Base-by-base conservation (phyloP, 2,329 filamentous ascomycete genomes). In the Teratosphaeria epicoccoides region DNA sequence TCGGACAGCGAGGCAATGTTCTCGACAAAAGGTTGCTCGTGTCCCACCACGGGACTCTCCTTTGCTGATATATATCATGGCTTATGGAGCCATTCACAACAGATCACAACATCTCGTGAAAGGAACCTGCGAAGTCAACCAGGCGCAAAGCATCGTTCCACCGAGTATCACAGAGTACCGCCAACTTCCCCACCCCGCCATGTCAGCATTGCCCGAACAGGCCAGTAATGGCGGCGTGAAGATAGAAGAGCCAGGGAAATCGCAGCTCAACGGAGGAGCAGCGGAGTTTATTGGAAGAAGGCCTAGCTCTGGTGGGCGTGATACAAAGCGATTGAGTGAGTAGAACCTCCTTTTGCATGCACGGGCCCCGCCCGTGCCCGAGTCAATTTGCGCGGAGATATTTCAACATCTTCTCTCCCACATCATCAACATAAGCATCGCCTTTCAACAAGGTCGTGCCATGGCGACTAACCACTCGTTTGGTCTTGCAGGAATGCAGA, bases 401-500 rank as follows among this genome's bases (percentile, higher is more conserved):
- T n/a, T n/a, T 14, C 44, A 46, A 24, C 22, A 24, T 10, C 44
- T 46, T 10, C 44, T n/a, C 44, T 14, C n/a, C 20, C 5, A 28
- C 44, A 46, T 28, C 44, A 46, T 28, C 44, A 24, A 24, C 7
- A 14, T 6, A 24, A 43, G 51, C 55, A 59, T 59, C 55, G 55
- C 62, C 63, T 67, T 67, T 66, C 64, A 67, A 67, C 64, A 67
- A 66, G 62, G 61, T 58, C 59, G 56, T 61, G 60, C 61, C 57
- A 66, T 65, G 63, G 62, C 63, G 65, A 57, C 65, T 55, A 54
- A 43, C 26, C 51, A 45, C 48, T 51, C 56, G 46, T 46, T 44
- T 43, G 48, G 43, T 28, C 28, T 50, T 47, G 47, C 59, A 67
- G 64, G 64, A 56, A 65, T 62, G 24, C 63, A 66, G 54, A 97